A percentile compares a stretch with the other conserved stretches of the same genome.
phyloP scores from a whole-genome alignment of 495 filamentous ascomycete species.

The Trichoderma reesei region DNA sequence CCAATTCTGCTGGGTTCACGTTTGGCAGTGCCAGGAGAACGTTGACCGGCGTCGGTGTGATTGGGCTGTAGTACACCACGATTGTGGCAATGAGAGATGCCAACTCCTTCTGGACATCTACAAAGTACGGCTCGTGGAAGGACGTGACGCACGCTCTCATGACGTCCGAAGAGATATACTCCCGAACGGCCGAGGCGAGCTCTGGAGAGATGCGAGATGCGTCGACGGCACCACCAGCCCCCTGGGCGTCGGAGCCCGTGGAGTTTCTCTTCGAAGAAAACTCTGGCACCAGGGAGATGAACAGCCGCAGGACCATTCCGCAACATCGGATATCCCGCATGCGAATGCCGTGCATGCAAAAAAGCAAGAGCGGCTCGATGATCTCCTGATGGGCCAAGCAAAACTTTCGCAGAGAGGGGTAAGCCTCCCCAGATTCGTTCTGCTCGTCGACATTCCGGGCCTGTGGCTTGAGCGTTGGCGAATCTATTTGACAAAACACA shows the following conservation, averaged over 20 bases:
- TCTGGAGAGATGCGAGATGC: slow-evolving; percentile 36
- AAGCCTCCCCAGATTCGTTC: slow-evolving; percentile 16
- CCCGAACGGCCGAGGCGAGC: slow-evolving; percentile 59
- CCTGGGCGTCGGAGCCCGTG: not conserved
- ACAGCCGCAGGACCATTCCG: slow-evolving; percentile 70
- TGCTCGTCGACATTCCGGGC: not conserved
- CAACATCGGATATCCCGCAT: slow-evolving; percentile 89
- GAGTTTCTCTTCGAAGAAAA: slow-evolving; percentile 32
- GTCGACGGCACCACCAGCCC: slow-evolving; percentile 16
- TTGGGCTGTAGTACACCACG: slow-evolving; percentile 57
- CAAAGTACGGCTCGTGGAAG: slow-evolving; percentile 90
- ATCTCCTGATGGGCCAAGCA: slow-evolving; percentile 69
- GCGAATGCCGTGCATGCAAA: slow-evolving; percentile 80
- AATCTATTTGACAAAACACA: slow-evolving; percentile 11
- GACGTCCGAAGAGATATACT: slow-evolving; percentile 81
- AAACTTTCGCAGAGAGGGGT: slow-evolving; percentile 60
- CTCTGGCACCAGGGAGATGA: slow-evolving; percentile 72
- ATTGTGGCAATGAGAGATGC: slow-evolving; percentile 81
- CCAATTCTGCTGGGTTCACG: slow-evolving; percentile 47
- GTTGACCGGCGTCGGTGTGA: slow-evolving; percentile 50
- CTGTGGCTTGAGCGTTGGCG: not conserved
- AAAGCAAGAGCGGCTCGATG: slow-evolving; percentile 79
- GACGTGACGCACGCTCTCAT: slow-evolving; percentile 76
- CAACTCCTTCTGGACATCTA: slow-evolving; percentile 90
- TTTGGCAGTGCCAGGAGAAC: slow-evolving; percentile 44